These are phyloP conservation scores for Coleophoma eucalyptorum DNA, from an alignment of 2,329 filamentous ascomycete species.

Conservation along the genomic window DNA sequence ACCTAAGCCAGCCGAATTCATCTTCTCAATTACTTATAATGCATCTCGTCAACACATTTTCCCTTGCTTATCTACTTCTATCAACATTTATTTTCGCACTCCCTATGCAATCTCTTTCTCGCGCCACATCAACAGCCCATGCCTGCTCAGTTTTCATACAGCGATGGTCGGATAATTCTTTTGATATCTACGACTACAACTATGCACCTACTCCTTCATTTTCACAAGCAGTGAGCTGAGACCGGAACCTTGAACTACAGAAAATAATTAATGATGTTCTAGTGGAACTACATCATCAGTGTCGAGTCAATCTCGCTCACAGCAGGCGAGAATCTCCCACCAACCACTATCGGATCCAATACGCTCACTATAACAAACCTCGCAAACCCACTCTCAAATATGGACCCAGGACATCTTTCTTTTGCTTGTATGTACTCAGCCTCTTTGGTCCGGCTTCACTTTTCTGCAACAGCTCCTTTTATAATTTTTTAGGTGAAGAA, in stretches of 20 bases:
- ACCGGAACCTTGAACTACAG: no score
- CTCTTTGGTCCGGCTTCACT: background rate
- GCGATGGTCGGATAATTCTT: conserved; percentile 1
- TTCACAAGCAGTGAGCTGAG: background rate
- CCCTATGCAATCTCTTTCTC: background rate
- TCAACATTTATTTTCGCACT: background rate
- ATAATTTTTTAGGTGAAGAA: background rate
- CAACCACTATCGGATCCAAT: background rate
- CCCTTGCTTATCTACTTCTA: background rate
- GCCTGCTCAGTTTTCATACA: conserved; percentile 1
- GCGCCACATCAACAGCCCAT: background rate
- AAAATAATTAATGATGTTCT: background rate
- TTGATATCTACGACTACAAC: background rate
- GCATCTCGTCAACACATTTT: background rate
- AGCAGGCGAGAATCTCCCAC: background rate
- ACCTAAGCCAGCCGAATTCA: background rate
- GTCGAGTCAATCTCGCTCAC: background rate
- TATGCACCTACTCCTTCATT: background rate
- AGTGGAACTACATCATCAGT: background rate
- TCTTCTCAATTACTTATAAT: no score
- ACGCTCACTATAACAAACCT: background rate
- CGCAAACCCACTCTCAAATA: background rate
- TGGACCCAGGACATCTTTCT: background rate
- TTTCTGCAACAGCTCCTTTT: background rate
- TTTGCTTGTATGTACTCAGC: background rate